Percentiles rank a stretch among this genome's conserved stretches.
Evolutionary conservation across 2,329 filamentous ascomycete species (phyloP).

Genomic region (Xylariaceae sp.): DNA sequence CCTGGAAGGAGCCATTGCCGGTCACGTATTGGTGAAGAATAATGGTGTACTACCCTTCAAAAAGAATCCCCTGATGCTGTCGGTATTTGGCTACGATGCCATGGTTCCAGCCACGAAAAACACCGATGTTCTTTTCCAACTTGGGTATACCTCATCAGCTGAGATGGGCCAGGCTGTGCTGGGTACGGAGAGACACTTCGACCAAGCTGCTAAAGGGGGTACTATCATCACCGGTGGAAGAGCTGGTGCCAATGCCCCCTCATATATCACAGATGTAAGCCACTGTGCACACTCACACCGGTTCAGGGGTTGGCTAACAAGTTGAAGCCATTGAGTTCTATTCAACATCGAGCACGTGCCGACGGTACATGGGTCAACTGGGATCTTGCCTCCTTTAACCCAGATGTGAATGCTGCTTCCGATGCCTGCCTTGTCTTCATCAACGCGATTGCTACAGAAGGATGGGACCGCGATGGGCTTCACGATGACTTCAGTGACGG

Average conservation of each 20-base stretch:
- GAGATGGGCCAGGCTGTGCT: slow-evolving; percentile 43
- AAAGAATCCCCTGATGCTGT: slow-evolving; percentile 49
- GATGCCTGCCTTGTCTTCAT: slow-evolving; percentile 63
- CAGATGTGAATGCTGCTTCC: slow-evolving; percentile 41
- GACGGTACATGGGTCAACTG: slow-evolving; percentile 55
- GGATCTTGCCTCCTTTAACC: slow-evolving; percentile 45
- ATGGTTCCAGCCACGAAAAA: slow-evolving; percentile 43
- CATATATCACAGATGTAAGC: slow-evolving; percentile 45
- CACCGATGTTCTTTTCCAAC: slow-evolving; percentile 40
- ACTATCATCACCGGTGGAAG: slow-evolving; percentile 49
- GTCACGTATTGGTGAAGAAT: slow-evolving; percentile 77
- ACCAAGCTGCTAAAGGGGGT: slow-evolving; percentile 46
- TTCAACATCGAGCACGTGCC: slow-evolving; percentile 48
- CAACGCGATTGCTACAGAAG: slow-evolving; percentile 72
- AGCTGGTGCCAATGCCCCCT: slow-evolving; percentile 45
- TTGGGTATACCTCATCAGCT: slow-evolving; percentile 43
- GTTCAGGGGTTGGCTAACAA: slow-evolving; percentile 13
- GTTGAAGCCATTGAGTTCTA: slow-evolving; percentile 47
- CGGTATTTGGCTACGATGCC: slow-evolving; percentile 62
- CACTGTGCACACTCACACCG: slow-evolving; percentile 24
- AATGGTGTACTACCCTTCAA: slow-evolving; percentile 57
- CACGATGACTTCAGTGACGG: slow-evolving; percentile 63
- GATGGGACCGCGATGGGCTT: slow-evolving; percentile 61
- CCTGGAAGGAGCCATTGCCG: slow-evolving; percentile 51
- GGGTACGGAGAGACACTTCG: slow-evolving; percentile 40